Base-by-base conservation (phyloP, 2,329 filamentous ascomycete species). In the Sporothrix brunneoviolacea region DNA sequence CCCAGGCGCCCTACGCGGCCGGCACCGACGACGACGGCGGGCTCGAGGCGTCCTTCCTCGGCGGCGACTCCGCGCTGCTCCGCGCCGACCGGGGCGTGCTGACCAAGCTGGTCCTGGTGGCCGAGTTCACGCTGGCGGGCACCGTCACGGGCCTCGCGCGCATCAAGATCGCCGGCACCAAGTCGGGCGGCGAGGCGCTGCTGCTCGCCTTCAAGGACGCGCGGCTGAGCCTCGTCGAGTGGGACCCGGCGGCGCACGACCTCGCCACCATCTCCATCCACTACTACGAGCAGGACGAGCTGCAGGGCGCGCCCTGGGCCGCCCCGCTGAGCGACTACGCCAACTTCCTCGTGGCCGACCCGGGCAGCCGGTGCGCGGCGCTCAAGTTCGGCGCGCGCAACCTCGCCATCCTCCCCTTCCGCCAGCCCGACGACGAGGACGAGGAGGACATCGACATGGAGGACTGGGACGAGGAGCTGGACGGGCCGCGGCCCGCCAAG, bases 251-350 rank as follows among this genome's bases (percentile, higher is more conserved):
- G 64, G 82, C 81, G 58, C 77, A 87, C 67, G 80, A 80, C 46
- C 83, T 97, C 60, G 83, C 85, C 60, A 97, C 91, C 48, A 81
- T 93, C 56, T 97, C 91, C 46, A 91, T 98, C 61, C 93, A 98
- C 71, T 97, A 91, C 74, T 98, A 97, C 70, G 93, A 98, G 67
- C 88, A 93, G 65, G 91, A 96, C 63, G 91, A 95, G 64, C 74
- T 91, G 55, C 82, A 86, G 58, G 83, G 85, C 48, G 86, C 82
- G 55, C 91, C 91, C 0, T 96, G 90, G 85, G 83, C 86, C 45
- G 78, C 85, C 47, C 79, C 85, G 50, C 71, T 94, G 61, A 82
- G 80, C 64, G 80, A 86, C 55, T 89, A 85, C 64, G 78, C 83
- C 66, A 95, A 86, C 65, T 86, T 87, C 60, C 73, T 98, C 61